Percentiles rank a stretch among this genome's conserved stretches.
These are phyloP conservation scores for Xanthoconium stramineum DNA, from an alignment of 768 basidiomycete genomes.

Conservation along the genomic window DNA sequence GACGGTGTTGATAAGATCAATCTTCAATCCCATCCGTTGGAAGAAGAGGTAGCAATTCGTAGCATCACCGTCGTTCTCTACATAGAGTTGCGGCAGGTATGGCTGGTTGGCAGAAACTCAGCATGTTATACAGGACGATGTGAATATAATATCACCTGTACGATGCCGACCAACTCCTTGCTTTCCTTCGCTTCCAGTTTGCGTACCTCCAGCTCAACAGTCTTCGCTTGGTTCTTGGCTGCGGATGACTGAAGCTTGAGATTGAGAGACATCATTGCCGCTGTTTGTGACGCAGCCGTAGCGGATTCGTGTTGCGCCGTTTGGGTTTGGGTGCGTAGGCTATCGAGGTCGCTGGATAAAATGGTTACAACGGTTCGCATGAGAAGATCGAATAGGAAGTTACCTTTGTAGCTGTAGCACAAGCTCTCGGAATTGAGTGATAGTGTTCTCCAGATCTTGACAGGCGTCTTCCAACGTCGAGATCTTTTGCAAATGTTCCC, in stretches of 20 bases:
- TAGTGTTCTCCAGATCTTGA: constrained; percentile 83
- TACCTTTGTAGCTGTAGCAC: constrained; percentile 82
- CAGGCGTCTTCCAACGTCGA: constrained; percentile 74
- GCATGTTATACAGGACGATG: not conserved
- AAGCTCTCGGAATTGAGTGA: constrained; percentile 89
- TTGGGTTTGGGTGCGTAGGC: constrained; percentile 79
- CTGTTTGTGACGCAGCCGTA: constrained; percentile 81
- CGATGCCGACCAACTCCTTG: constrained; percentile 72
- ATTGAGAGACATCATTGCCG: constrained; percentile 92
- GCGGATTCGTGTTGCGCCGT: constrained; percentile 81
- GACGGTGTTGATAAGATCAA: constrained; percentile 79
- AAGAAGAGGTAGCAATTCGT: constrained; percentile 91
- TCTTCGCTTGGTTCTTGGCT: constrained; percentile 84
- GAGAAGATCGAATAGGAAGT: constrained; percentile 7
- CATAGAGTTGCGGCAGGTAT: constrained; percentile 87
- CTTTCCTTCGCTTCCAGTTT: constrained; percentile 83
- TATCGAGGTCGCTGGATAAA: constrained; percentile 74
- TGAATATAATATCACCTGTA: constrained; percentile 54
- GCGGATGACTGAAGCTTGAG: constrained; percentile 91
- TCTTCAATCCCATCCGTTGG: constrained; percentile 81
- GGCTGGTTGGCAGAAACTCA: constrained; percentile 45
- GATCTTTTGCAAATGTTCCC: constrained; percentile 63
- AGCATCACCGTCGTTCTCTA: constrained; percentile 86
- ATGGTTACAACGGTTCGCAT: constrained; percentile 8
- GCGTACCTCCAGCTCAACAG: constrained; percentile 85